Conservation (phyloP, 176 grass and related monocot genomes). For the Miscanthus lutarioriparius region DNA sequence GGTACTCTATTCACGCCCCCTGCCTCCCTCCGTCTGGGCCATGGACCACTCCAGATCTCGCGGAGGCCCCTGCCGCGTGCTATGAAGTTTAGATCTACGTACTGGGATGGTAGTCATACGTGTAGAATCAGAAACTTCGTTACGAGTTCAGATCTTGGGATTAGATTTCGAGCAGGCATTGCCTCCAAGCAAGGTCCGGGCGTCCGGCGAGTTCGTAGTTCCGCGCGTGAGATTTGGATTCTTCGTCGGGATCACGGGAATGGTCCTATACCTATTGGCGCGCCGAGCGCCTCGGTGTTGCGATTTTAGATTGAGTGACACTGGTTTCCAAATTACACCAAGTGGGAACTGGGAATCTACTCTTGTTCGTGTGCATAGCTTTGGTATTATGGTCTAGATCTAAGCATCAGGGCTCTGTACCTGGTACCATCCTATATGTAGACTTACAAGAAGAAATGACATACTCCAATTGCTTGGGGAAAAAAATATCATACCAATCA, state of each 20-base stretch:
- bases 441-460: neutral
- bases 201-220: neutral
- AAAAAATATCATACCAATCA: neutral
- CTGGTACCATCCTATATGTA: neutral
- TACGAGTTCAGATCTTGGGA: constrained; percentile 9
- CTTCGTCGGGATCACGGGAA: neutral
- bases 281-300: neutral
- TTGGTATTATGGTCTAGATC: neutral
- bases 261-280: constrained; percentile 3
- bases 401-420: neutral
- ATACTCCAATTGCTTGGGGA: neutral
- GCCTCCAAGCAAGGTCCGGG: constrained; percentile 13
- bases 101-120: neutral
- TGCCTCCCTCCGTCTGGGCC: neutral
- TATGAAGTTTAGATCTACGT: constrained; percentile 34
- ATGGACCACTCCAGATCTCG: constrained; percentile 38
- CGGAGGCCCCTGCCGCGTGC: neutral
- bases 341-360: neutral
- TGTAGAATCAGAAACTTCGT: neutral
- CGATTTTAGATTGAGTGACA: neutral
- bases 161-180: constrained; percentile 19
- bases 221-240: constrained; percentile 20
- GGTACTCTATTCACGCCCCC: constrained; percentile 36
- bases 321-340: neutral
- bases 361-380: neutral